Evolutionary conservation across 139 green algal genomes (phyloP).

Genomic region (Desmodesmus armatus): DNA sequence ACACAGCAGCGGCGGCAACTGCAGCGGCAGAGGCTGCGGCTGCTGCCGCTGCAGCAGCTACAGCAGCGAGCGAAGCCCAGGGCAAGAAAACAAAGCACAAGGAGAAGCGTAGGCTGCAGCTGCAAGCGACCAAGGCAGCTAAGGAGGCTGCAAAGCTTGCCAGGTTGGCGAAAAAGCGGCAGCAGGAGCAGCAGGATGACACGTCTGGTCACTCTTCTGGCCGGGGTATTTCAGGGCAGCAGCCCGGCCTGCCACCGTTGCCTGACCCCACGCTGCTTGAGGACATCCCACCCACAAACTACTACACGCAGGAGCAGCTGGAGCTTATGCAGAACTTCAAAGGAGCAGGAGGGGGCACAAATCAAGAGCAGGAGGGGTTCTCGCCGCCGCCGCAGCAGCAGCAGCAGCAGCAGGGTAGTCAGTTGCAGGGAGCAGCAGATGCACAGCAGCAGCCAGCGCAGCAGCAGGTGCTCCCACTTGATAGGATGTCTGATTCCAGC

Average conservation of each 20-base stretch:
- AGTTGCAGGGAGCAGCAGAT: neutral
- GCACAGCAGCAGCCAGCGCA: slow-evolving; percentile 2
- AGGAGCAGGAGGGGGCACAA: too few relatives aligned
- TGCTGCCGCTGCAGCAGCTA: neutral
- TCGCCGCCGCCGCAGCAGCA: slow-evolving; percentile 2
- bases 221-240: too few relatives aligned
- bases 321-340: too few relatives aligned
- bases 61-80: slow-evolving; percentile 9
- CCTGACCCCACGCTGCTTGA: too few relatives aligned
- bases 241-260: too few relatives aligned
- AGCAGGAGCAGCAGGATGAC: slow-evolving; percentile 4
- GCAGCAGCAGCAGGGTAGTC: slow-evolving; percentile 18
- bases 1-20: slow-evolving; percentile 17
- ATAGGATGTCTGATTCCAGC: too few relatives aligned
- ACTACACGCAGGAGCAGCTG: too few relatives aligned
- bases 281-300: too few relatives aligned
- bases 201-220: too few relatives aligned
- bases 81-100: slow-evolving; percentile 47
- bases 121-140: slow-evolving; percentile 28
- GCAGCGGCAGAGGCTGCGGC: too few relatives aligned
- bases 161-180: slow-evolving; percentile 28
- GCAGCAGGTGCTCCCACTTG: neutral
- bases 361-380: neutral
- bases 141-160: slow-evolving; percentile 37
- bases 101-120: slow-evolving; percentile 24